Evolutionary conservation across 208 protist genomes (phyloP).

Genomic region (Leishmania tropica): DNA sequence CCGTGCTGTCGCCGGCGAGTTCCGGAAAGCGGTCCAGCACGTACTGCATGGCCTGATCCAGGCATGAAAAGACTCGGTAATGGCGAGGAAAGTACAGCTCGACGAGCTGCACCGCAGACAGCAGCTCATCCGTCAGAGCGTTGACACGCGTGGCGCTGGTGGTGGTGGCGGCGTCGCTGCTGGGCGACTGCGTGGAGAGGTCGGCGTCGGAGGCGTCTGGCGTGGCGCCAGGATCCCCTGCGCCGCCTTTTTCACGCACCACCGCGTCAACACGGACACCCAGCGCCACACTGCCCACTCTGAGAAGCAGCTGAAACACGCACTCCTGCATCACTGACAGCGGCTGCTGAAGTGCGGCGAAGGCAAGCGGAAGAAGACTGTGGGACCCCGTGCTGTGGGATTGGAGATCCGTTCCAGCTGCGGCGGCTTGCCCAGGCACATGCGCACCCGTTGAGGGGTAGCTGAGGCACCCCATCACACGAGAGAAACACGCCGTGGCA

Average conservation of each 20-base stretch:
- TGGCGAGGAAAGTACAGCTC: constrained; percentile 52
- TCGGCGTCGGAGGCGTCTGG: neutral
- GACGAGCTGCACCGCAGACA: constrained; percentile 17
- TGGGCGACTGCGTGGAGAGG: neutral
- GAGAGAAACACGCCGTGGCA: neutral
- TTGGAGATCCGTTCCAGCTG: neutral
- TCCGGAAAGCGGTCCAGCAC: constrained; percentile 2
- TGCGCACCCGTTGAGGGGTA: neutral
- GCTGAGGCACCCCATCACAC: neutral
- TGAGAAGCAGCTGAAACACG: constrained; percentile 27
- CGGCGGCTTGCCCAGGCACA: neutral
- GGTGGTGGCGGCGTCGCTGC: neutral
- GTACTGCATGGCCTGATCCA: constrained; percentile 43
- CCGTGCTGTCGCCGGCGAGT: neutral
- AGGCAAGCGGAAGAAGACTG: constrained; percentile 10
- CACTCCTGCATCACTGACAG: constrained; percentile 41
- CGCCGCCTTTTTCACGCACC: constrained; percentile 37
- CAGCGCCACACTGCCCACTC: constrained; percentile 15
- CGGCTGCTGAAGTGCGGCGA: constrained; percentile 34
- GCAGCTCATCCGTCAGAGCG: neutral
- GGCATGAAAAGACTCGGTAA: constrained; percentile 29
- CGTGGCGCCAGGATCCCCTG: constrained; percentile 2
- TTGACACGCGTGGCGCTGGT: constrained; percentile 10
- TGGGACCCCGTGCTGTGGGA: neutral
- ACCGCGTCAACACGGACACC: constrained; percentile 34